Conservation (phyloP, 371 early-diverging fungal genomes). For the Zopfochytrium polystomum region DNA sequence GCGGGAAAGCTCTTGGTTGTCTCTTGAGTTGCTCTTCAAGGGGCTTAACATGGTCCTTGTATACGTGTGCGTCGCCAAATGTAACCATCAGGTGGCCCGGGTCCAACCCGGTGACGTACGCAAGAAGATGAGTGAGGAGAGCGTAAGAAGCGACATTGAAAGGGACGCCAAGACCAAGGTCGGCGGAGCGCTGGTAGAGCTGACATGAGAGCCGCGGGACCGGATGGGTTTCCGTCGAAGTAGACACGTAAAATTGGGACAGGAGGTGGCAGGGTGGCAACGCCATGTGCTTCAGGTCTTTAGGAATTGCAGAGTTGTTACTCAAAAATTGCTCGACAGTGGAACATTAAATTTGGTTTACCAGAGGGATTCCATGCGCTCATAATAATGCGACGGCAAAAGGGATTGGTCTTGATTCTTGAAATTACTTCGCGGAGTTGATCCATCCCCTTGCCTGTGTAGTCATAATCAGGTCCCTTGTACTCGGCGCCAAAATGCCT, state of each 20-base stretch:
- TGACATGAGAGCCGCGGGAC: slow-evolving; percentile 77
- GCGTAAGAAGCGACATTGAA: slow-evolving; percentile 99
- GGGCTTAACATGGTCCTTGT: slow-evolving; percentile 90
- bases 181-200: slow-evolving; percentile 98
- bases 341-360: slow-evolving; percentile 22
- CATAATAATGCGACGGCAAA: slow-evolving; percentile 91
- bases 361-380: slow-evolving; percentile 99
- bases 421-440: slow-evolving; percentile 92
- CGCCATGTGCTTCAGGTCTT: slow-evolving; percentile 54
- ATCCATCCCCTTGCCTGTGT: slow-evolving; percentile 93
- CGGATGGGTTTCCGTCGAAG: slow-evolving; percentile 40
- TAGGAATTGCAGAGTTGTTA: too few species aligned
- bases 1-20: slow-evolving; percentile 86
- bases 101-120: slow-evolving; percentile 81
- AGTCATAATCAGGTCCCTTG: slow-evolving; percentile 80
- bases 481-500: slow-evolving; percentile 98
- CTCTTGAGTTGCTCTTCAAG: slow-evolving; percentile 81
- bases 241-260: slow-evolving; percentile 65
- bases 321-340: slow-evolving; percentile 1
- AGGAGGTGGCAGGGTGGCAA: slow-evolving; percentile 68
- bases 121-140: slow-evolving; percentile 90
- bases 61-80: slow-evolving; percentile 98
- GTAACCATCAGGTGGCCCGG: slow-evolving; percentile 93
- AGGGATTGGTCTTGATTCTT: slow-evolving; percentile 71
- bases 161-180: slow-evolving; percentile 98